phyloP scores from a whole-genome alignment of 495 filamentous ascomycete genomes.

The Astrothelium subdiscretum region DNA sequence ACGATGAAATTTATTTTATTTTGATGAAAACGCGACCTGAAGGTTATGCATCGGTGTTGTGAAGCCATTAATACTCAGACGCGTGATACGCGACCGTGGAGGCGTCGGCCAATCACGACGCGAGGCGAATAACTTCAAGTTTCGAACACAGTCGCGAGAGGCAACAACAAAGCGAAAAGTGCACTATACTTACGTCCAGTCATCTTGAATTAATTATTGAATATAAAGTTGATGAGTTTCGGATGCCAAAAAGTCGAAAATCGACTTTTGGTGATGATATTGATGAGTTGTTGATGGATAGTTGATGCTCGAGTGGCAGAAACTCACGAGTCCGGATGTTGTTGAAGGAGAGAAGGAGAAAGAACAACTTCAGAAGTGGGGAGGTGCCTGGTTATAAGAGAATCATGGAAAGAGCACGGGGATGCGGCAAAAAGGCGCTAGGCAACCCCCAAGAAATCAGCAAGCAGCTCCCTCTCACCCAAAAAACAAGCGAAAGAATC shows the following conservation, averaged over 20 bases:
- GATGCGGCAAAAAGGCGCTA: background rate
- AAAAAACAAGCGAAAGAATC: background rate
- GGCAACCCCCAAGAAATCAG: background rate
- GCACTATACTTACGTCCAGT: constrained; percentile 53
- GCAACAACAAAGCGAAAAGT: constrained; percentile 6
- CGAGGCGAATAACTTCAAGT: constrained; percentile 1
- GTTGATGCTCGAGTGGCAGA: background rate
- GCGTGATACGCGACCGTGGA: constrained; percentile 24
- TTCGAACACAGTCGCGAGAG: background rate
- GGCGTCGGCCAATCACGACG: constrained; percentile 17
- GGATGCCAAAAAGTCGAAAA: constrained; percentile 9
- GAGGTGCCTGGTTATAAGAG: background rate
- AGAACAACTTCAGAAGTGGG: background rate
- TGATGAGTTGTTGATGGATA: background rate
- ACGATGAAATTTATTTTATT: constrained; percentile 4
- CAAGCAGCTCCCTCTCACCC: background rate
- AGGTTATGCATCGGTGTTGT: constrained; percentile 9
- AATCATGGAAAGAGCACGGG: background rate
- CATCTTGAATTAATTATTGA: constrained; percentile 65
- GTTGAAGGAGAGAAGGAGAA: background rate
- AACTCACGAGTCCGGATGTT: background rate
- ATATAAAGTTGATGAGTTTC: constrained; percentile 40
- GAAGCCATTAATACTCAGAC: constrained; percentile 10
- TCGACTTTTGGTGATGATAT: constrained; percentile 2
- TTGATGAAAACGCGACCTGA: background rate